Base-by-base conservation (phyloP, 108 stramenopile genomes). In the Stephanodiscus minutulus region DNA sequence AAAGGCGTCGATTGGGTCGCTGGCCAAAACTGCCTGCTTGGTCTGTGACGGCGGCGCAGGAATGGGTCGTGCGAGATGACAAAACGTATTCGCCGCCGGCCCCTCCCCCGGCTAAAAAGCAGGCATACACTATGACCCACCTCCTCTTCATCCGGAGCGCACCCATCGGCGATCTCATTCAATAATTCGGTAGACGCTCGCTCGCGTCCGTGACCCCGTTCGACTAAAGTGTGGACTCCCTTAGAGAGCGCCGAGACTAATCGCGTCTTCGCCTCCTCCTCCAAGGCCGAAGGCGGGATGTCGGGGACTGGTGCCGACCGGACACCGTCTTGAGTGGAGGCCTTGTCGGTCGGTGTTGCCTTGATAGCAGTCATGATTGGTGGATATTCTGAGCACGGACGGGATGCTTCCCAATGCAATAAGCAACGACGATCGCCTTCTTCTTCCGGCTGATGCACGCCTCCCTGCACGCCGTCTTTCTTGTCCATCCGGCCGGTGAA, bases 111-210 rank as follows among this genome's bases (percentile, higher is more conserved):
- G 28, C 48, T 4, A 24, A 44, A 46, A 54, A 31, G 39, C 21
- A 21, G 10, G 13, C 47, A 9, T 18, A 15, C 18, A 62, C 5
- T 31, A n/a, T 4, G 13, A 73, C 87, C 47, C 68, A 88, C 87
- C 85, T 88, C 85, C 29, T 88, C 77, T 46, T 88, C 87, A 36
- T 73, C 72, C 15, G 87, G 85, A 62, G 82, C 66, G 60, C 73
- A 73, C 0, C 75, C 78, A n/a, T 73, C 71, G 56, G 74, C 72
- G 8, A 88, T 61, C 36, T 85, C 82, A 53, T 70, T 54, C 11
- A 88, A 61, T 41, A 89, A 68, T 20, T 85, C 67, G 5, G 18
- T 24, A 0, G 79, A 72, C 12, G 86, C 86, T 43, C 86, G 72
- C 5, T 87, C 88, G 27, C 84, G 82, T 33, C 85, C 84, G 50